A percentile compares a stretch with the other conserved stretches of the same genome.
phyloP scores from a whole-genome alignment of 805 yeast genomes.

The Candida boleticola region DNA sequence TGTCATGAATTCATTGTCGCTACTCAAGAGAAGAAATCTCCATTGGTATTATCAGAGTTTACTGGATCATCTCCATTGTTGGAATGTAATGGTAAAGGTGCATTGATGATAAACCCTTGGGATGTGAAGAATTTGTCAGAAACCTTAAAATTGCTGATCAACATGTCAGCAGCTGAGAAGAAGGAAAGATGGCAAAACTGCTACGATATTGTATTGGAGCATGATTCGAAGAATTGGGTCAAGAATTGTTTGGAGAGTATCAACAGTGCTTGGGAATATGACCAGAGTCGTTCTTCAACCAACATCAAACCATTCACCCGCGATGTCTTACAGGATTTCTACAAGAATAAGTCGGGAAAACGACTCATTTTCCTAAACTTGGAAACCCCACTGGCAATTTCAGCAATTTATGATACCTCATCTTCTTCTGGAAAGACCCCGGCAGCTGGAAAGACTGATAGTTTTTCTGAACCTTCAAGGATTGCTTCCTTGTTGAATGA shows the following conservation, averaged over 20 bases:
- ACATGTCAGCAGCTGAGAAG: constrained; percentile 61
- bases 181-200: constrained; percentile 59
- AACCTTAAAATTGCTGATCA: constrained; percentile 62
- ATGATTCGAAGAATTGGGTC: constrained; percentile 80
- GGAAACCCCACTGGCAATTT: constrained; percentile 40
- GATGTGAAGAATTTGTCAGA: constrained; percentile 65
- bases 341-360: constrained; percentile 24
- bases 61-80: constrained; percentile 90
- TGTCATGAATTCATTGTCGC: constrained; percentile 92
- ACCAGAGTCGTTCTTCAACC: constrained; percentile 24
- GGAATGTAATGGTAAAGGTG: constrained; percentile 51
- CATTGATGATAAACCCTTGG: constrained; percentile 89
- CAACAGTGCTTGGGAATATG: constrained; percentile 37
- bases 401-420: constrained; percentile 8
- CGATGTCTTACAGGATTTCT: constrained; percentile 29
- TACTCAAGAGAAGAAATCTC: constrained; percentile 67
- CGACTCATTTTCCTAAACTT: constrained; percentile 52
- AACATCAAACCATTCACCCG: constrained; percentile 30
- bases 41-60: constrained; percentile 85
- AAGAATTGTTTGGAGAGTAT: constrained; percentile 52
- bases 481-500: constrained; percentile 57
- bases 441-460: constrained; percentile 20
- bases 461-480: constrained; percentile 57
- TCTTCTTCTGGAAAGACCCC: constrained; percentile 19
- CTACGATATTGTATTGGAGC: constrained; percentile 54